Percentiles rank a stretch among this genome's conserved stretches.
Evolutionary conservation across 2,329 filamentous ascomycete genomes (phyloP).

Genomic region (Ascosphaera apis): DNA sequence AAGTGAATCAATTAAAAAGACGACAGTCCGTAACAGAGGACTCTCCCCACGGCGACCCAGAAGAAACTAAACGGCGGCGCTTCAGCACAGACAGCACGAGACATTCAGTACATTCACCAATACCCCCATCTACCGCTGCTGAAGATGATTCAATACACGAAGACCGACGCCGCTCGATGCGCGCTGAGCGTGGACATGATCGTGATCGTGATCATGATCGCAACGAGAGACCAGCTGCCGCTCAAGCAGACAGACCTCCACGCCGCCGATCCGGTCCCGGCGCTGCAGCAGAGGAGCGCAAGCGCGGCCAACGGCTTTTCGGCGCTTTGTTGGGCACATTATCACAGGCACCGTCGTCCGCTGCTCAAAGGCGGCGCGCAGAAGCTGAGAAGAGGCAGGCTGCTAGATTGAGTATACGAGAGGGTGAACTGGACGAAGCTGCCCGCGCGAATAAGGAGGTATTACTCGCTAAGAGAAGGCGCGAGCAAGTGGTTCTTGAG

Average conservation of each 20-base stretch:
- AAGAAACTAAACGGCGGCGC: slow-evolving; percentile 30
- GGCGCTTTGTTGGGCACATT: slow-evolving; percentile 59
- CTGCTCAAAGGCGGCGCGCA: slow-evolving; percentile 43
- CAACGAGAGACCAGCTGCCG: too few relatives aligned
- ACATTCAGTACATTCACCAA: slow-evolving; percentile 4
- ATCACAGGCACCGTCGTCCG: slow-evolving; percentile 42
- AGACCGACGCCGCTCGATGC: too few relatives aligned
- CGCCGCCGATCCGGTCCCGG: too few relatives aligned
- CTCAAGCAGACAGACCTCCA: too few relatives aligned
- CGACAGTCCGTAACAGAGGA: slow-evolving; percentile 27
- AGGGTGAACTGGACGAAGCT: slow-evolving; percentile 45
- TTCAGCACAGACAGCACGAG: slow-evolving; percentile 16
- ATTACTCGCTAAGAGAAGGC: slow-evolving; percentile 35
- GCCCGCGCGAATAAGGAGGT: slow-evolving; percentile 42
- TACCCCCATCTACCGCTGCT: too few relatives aligned
- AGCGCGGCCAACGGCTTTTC: slow-evolving; percentile 65
- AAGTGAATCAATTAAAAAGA: slow-evolving; percentile 21
- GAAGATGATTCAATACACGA: too few relatives aligned
- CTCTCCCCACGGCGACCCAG: slow-evolving; percentile 3
- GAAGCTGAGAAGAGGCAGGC: slow-evolving; percentile 69
- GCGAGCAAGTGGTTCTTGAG: slow-evolving; percentile 53
- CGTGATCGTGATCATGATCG: too few relatives aligned
- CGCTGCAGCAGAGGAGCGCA: slow-evolving; percentile 42
- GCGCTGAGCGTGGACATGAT: too few relatives aligned
- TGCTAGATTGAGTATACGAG: slow-evolving; percentile 48